Conservation (phyloP, 306 rosid species). For the Dalbergia oliveri region DNA sequence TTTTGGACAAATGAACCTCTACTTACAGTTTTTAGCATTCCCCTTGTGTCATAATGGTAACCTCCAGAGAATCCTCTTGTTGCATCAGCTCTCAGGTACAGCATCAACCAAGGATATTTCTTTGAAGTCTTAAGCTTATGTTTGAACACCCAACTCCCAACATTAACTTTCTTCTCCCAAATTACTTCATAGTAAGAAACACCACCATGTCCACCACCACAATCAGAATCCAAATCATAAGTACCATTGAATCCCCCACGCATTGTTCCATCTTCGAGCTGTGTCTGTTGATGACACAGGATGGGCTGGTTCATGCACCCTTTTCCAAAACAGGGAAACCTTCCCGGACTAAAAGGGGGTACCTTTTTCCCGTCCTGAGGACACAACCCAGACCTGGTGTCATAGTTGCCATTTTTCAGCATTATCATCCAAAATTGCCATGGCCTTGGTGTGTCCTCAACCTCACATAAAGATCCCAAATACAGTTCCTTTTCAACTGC, state of each 20-base stretch:
- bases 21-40: slow-evolving; percentile 84
- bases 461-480: slow-evolving; percentile 71
- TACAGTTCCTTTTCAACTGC: slow-evolving; percentile 64
- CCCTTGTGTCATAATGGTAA: slow-evolving; percentile 85
- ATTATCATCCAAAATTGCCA: slow-evolving; percentile 97
- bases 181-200: slow-evolving; percentile 63
- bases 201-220: slow-evolving; percentile 34
- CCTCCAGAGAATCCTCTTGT: slow-evolving; percentile 87
- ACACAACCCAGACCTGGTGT: slow-evolving; percentile 58
- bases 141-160: slow-evolving; percentile 78
- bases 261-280: background rate
- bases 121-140: slow-evolving; percentile 78
- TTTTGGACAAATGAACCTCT: background rate
- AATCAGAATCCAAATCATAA: slow-evolving; percentile 58
- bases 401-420: slow-evolving; percentile 82
- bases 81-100: slow-evolving; percentile 89
- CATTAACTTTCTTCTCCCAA: slow-evolving; percentile 79
- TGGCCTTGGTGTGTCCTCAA: slow-evolving; percentile 61
- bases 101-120: slow-evolving; percentile 89
- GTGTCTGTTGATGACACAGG: background rate
- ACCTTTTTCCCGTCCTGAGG: slow-evolving; percentile 58
- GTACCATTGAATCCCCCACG: slow-evolving; percentile 66
- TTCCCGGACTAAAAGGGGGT: slow-evolving; percentile 50
- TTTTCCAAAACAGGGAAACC: slow-evolving; percentile 76
- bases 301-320: slow-evolving; percentile 90